phyloP scores from a whole-genome alignment of 1,284 basidiomycete species.

The Stereum hirsutum region DNA sequence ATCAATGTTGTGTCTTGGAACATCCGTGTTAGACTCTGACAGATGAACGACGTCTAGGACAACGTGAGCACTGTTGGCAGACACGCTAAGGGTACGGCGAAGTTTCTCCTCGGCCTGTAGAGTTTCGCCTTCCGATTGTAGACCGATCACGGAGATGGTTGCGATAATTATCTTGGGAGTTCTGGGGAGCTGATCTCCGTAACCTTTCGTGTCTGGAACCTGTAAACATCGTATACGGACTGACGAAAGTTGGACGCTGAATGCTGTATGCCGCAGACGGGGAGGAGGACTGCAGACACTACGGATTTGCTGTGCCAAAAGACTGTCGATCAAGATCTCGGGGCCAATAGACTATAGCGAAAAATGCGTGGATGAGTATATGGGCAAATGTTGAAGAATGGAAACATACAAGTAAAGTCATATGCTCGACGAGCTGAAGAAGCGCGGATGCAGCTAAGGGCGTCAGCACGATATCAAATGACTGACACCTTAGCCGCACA shows the following conservation, averaged over 20 bases:
- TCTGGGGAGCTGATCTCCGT: too few relatives aligned
- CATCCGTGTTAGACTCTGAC: too few relatives aligned
- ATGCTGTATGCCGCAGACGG: slow-evolving; percentile 2
- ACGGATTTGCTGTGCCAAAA: slow-evolving; percentile 30
- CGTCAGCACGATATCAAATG: slow-evolving; percentile 9
- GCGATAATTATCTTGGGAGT: too few relatives aligned
- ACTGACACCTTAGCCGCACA: slow-evolving; percentile 3
- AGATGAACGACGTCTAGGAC: too few relatives aligned
- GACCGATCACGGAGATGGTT: too few relatives aligned
- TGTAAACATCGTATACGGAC: slow-evolving; percentile 27
- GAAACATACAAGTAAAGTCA: not conserved
- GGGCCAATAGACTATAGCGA: slow-evolving; percentile 27
- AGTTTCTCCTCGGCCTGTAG: too few relatives aligned
- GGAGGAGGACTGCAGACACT: not conserved
- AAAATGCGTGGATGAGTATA: not conserved
- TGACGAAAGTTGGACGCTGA: slow-evolving; percentile 27
- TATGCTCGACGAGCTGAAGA: slow-evolving; percentile 8
- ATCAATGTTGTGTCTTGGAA: too few relatives aligned
- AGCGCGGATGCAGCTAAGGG: slow-evolving; percentile 10
- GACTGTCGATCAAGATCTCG: slow-evolving; percentile 37
- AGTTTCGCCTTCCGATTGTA: too few relatives aligned
- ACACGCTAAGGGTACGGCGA: too few relatives aligned
- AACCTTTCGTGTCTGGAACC: too few relatives aligned
- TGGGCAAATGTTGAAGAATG: not conserved
- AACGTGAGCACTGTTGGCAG: too few relatives aligned